Base-by-base conservation (phyloP, 208 protist genomes). In the Entamoeba moshkovskii region DNA sequence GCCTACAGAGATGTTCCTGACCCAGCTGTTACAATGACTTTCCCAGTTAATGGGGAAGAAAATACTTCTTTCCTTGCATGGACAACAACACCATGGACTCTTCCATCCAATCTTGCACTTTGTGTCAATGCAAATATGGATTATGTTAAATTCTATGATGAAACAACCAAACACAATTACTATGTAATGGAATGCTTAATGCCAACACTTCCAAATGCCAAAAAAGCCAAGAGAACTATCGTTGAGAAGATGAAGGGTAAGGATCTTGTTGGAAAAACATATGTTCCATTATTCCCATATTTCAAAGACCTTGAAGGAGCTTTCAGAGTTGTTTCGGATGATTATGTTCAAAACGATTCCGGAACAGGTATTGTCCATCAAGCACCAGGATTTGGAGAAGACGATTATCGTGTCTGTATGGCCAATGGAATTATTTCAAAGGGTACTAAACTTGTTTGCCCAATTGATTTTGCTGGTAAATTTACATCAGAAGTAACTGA, bases 81-180 rank as follows among this genome's bases (percentile, higher is more conserved):
- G 99, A 99, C 99, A 1, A 99, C 99, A 8, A 99, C 99, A 45
- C 99, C 99, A 45, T 99, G 99, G 99, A 99, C 99, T 15, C 97
- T 99, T 22, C 99, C 99, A 16, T 98, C 97, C 93, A 99, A 99
- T 96, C 95, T 99, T 8, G 98, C 97, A 16, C 97, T 99, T 42
- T 99, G 98, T 96, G 99, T 99, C 22, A 97, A 99, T 96, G 96
- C 97, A 16, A 96, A 98, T n/a, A 92, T 99, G n/a, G 97, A 98
- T 18, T 99, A 99, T 96, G 97, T 99, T 93, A 97, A 98, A 94
- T 95, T 99, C 52, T 94, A 97, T 47, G 98, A 98, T 95, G 95
- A 73, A n/a, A 47, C 38, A 16, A 92, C 15, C 38, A 46, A 46
- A 22, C 2, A n/a, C 29, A 94, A 94, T 3, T 97, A 96, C 48